Evolutionary conservation across 345 rosid species (phyloP).

Genomic region (Salix dunnii): DNA sequence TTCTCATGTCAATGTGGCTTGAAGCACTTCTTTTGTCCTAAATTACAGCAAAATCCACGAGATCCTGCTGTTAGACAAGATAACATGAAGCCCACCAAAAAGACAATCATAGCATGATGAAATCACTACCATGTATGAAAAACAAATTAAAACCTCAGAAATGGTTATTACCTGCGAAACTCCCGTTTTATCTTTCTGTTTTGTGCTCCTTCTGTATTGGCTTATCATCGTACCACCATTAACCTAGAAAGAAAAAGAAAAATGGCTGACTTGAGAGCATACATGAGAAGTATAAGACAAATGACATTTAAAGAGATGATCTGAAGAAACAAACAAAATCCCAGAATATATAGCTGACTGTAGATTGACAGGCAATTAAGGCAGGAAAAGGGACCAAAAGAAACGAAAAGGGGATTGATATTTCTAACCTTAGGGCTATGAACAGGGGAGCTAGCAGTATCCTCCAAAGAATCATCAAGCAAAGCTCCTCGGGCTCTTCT

Average conservation of each 20-base stretch:
- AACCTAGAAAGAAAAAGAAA: constrained; percentile 19
- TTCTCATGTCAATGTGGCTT: constrained; percentile 11
- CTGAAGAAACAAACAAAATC: background rate
- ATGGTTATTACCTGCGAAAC: constrained; percentile 20
- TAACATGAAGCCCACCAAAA: background rate
- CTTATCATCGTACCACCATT: constrained; percentile 10
- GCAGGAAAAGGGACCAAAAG: background rate
- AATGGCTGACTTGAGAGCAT: background rate
- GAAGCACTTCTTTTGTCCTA: constrained; percentile 31
- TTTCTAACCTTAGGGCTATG: constrained; percentile 46
- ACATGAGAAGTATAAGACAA: background rate
- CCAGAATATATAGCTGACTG: too few species aligned
- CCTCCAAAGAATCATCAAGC: constrained; percentile 50
- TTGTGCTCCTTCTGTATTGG: constrained; percentile 31
- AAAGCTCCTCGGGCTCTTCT: constrained; percentile 24
- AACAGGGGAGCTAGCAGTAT: constrained; percentile 57
- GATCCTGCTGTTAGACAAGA: background rate
- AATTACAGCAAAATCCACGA: background rate
- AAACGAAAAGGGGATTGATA: background rate
- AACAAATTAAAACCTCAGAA: background rate
- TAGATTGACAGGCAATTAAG: background rate
- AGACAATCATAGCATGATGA: background rate
- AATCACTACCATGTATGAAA: background rate
- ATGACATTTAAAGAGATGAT: background rate
- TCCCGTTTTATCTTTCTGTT: constrained; percentile 16